Evolutionary conservation across 2,329 filamentous ascomycete species (phyloP), one percentile per base, ranked within the genome.

Genomic region (Fusarium camptoceras): DNA sequence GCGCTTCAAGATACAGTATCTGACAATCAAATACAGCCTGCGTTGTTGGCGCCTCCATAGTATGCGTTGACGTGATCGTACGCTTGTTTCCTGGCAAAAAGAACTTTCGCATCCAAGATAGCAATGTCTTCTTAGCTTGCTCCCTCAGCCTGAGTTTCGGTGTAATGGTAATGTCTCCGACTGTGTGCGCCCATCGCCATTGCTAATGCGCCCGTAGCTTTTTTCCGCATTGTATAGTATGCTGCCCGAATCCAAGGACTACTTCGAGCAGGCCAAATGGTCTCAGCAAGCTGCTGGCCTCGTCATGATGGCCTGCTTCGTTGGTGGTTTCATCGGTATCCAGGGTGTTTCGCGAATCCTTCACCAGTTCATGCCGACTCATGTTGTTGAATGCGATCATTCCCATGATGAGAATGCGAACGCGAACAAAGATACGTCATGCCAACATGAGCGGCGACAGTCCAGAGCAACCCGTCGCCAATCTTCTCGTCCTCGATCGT

Each of bases 221-320:
- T 98, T 97, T 80, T 97, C 94, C 37, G 91, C 95, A 2, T 82
- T 98, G 30, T 97, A 94, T 79, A 96, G 91, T 80, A 98, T 98
- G 92, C 86, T 98, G 10, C 95, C 95, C 12, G 94, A 93, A 22
- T 90, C 95, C 4, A 94, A 92, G 76, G 85, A 84, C 41, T 97
- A 97, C 76, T 86, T 99, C 6, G 83, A 86, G 63, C 85, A 89
- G 57, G 91, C 89, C 54, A 90, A 89, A 18, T 90, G 90, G 79
- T 85, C 87, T 10, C 84, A 92, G 5, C 87, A 90, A 66, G 77
- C 81, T 4, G 93, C 94, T 8, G 91, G 90, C 16, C 87, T 92
- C 74, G 81, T 89, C 31, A 83, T 94, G 75, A 90, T 94, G 76
- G 86, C 75, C 14, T 91, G 88, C 76, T 95, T 95, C 76, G 80